These are phyloP conservation scores for Mucor velutinosus DNA, from an alignment of 371 early-diverging fungal genomes.

Conservation along the genomic window DNA sequence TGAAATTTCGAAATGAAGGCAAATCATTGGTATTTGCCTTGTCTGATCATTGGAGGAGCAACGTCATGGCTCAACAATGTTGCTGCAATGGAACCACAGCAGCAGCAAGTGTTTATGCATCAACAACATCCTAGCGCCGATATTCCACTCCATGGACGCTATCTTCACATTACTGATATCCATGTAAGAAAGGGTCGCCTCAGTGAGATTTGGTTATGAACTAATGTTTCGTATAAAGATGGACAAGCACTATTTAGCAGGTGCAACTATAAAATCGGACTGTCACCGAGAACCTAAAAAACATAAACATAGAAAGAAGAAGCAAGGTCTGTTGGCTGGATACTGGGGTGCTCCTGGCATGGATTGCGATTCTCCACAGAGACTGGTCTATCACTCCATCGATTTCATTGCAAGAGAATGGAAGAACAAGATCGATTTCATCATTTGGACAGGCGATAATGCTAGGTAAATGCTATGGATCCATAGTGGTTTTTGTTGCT, in stretches of 20 bases:
- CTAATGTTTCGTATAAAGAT: constrained; percentile 25
- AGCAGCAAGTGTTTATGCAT: constrained; percentile 20
- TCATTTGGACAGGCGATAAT: constrained; percentile 80
- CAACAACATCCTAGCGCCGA: background rate
- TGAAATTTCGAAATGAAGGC: constrained; percentile 8
- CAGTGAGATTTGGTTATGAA: background rate
- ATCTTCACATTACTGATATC: constrained; percentile 76
- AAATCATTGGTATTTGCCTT: background rate
- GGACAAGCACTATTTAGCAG: constrained; percentile 53
- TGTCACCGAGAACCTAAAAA: constrained; percentile 52
- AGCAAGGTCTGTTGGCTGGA: constrained; percentile 36
- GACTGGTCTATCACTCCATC: constrained; percentile 64
- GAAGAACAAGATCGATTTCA: constrained; percentile 66
- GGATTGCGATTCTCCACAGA: constrained; percentile 69
- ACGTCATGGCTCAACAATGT: background rate
- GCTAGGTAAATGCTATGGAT: constrained; percentile 46
- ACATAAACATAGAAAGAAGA: constrained; percentile 25
- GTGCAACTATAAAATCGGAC: constrained; percentile 57
- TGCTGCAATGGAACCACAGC: background rate
- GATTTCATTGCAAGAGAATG: constrained; percentile 57
- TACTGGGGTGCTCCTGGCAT: constrained; percentile 63
- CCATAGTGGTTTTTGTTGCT: background rate
- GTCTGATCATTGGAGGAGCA: background rate
- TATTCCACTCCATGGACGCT: constrained; percentile 34
- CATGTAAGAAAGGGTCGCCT: constrained; percentile 41